Evolutionary conservation across 2,329 filamentous ascomycete genomes (phyloP), one percentile per base, ranked within the genome.

Genomic region (Huntiella decipiens): DNA sequence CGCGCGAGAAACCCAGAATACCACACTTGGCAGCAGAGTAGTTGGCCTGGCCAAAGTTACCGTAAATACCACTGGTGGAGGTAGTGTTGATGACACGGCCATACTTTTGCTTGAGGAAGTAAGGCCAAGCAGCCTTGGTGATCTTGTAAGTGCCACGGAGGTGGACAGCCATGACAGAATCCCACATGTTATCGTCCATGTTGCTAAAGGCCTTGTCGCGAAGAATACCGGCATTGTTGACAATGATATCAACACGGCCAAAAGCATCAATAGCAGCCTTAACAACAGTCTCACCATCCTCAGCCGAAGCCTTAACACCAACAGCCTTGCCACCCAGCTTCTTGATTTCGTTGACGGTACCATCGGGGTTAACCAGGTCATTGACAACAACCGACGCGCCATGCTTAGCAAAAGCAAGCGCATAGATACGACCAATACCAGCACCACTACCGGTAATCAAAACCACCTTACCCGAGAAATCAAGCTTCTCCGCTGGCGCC

Each of bases 41-140:
- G 72, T 98, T 98, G 57, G 88, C 84, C 66, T 98, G 91, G 52
- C 91, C 91, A 61, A 98, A 98, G 73, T 95, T 98, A 55, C 91
- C 91, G 61, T 98, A 98, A 63, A 98, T 93, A 64, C 91, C 91
- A 56, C 82, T 92, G 42, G 91, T 96, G 33, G 85, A 93, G 36
- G 91, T 91, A 41, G 91, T 98, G 72, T 98, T 98, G 58, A 98
- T 71, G 51, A 98, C 77, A 57, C 91, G 85, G 54, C 91, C 91
- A 58, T 95, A 98, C 71, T 95, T 96, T 64, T 98, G 91, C 73
- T 95, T 94, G 44, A 96, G 71, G 71, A 98, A 83, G 64, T 92
- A 82, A 43, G 91, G 91, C 86, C 88, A 98, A 15, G 91, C 91
- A 51, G 91, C 91, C 74, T 94, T 95, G 59, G 85, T 88, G 53